Evolutionary conservation across 2,329 filamentous ascomycete genomes (phyloP), one percentile per base, ranked within the genome.

Genomic region (Botrytis byssoidea): DNA sequence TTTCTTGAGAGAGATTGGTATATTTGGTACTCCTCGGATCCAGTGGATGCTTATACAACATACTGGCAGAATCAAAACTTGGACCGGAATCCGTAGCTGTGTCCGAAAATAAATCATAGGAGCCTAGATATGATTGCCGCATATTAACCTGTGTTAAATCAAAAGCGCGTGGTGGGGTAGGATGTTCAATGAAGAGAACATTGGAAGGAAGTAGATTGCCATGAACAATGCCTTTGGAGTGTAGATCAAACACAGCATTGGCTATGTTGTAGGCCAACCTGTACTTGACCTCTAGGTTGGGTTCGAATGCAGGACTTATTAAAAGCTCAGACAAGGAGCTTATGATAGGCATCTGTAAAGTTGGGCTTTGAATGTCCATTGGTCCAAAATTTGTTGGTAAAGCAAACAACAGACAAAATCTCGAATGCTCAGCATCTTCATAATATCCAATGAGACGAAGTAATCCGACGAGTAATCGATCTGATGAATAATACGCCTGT

Each of bases 391-490:
- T 85, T 1, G 88, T 85, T 2, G 92, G 92, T 44, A 95, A 88
- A 68, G 92, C 90, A 78, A 93, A 95, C 18, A 95, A 87, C 18
- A 95, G 85, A 8, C 92, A 93, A 71, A 94, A 88, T 16, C 93
- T 87, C 0, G 92, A 90, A 71, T 88, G 85, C 29, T 89, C 87
- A 71, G 91, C 86, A 78, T 95, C 92, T 80, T 95, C 92, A 78
- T 93, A 94, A 79, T 93, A 95, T 3, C 88, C 90, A 20, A 91
- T 82, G 63, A 92, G 83, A 35, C 87, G 85, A 25, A 90, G 88
- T 16, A 91, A 79, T 76, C 92, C 85, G 80, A 80, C 76, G 87
- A 90, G 85, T 87, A 92, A 2, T 90, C 86, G 37, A 83, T 85
- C 9, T 83, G 85, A 1, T 87, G 89, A 79, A 57, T 79, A 77